Base-by-base conservation (phyloP, 2,329 filamentous ascomycete genomes). In the Hypoxylon sp. region DNA sequence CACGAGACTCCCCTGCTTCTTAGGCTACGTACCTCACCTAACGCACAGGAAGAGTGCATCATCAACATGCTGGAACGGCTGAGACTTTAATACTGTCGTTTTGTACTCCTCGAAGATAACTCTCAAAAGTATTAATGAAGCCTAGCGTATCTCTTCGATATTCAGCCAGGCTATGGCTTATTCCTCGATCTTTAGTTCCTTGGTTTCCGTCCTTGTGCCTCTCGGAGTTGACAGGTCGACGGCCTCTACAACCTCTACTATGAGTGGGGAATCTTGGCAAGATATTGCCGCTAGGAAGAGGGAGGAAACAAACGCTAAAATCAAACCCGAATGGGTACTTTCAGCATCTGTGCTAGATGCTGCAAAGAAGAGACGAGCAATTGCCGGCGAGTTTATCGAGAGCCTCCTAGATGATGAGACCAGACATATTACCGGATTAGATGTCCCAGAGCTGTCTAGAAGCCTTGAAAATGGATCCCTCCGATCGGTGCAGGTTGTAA, bases 301-400 rank as follows among this genome's bases (percentile, higher is more conserved):
- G 14, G 19, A 55, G n/a, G 36, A 55, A 41, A 46, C 43, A 13
- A 36, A 28, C 2, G 34, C 17, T 3, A 60, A 60, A 32, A 60
- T 60, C 17, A 30, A 49, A 38, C 13, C 46, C 14, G 46, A 50
- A 50, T 60, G 57, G 57, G 36, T 60, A 30, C 57, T 60, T 14
- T 6, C 32, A 21, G n/a, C 9, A 6, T 17, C 17, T 28, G 30
- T 51, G n/a, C 10, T 60, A 13, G 14, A 17, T 5, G 32, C 19
- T 3, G 45, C 32, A 19, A 41, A 51, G 14, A 7, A 28, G 19
- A 28, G 32, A 30, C 45, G 21, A 41, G n/a, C 9, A 5, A 60
- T 60, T 17, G 21, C 41, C 11, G 59, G 45, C 23, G 19, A 53
- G 19, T 63, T 63, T 30, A 56, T 63, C 5, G 30, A 63, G 5